Conservation (phyloP, 768 basidiomycete species). For the Scleroderma bovista region DNA sequence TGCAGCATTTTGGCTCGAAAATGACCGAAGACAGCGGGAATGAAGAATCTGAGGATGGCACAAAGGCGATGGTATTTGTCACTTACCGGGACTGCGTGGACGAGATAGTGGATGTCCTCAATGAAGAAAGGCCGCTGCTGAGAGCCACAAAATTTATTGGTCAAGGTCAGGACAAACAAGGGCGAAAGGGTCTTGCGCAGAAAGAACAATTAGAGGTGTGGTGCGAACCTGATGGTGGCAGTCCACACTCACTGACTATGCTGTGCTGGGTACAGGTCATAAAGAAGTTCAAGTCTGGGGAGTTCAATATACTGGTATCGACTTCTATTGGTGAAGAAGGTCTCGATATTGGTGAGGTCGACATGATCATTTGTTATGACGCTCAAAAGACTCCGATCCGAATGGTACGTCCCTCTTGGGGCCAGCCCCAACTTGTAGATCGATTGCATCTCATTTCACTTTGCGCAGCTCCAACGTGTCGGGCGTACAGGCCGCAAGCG, state of each 20-base stretch:
- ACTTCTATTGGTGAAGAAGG: conserved; percentile 99
- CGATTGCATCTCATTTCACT: conserved; percentile 1
- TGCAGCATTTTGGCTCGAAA: conserved; percentile 63
- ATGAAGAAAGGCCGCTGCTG: conserved; percentile 71
- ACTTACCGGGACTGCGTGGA: conserved; percentile 88
- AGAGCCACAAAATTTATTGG: conserved; percentile 86
- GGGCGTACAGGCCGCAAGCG: conserved; percentile 94
- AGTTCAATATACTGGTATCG: conserved; percentile 88
- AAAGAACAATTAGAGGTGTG: conserved; percentile 85
- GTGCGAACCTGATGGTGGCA: conserved; percentile 1
- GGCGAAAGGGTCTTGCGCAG: conserved; percentile 84
- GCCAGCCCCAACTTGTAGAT: neutral
- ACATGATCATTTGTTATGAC: conserved; percentile 94
- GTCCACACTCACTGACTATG: conserved; percentile 3
- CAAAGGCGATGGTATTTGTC: conserved; percentile 91
- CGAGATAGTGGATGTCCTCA: conserved; percentile 80
- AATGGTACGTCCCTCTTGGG: conserved; percentile 55
- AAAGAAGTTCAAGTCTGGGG: conserved; percentile 77
- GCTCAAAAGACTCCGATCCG: conserved; percentile 94
- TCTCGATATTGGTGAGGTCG: conserved; percentile 95
- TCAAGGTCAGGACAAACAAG: conserved; percentile 79
- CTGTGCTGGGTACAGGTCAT: conserved; percentile 55
- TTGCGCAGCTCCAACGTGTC: conserved; percentile 80
- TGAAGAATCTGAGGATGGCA: conserved; percentile 30
- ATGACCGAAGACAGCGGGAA: conserved; percentile 41